phyloP scores from a whole-genome alignment of 805 yeast genomes.

The Clavispora fructus region DNA sequence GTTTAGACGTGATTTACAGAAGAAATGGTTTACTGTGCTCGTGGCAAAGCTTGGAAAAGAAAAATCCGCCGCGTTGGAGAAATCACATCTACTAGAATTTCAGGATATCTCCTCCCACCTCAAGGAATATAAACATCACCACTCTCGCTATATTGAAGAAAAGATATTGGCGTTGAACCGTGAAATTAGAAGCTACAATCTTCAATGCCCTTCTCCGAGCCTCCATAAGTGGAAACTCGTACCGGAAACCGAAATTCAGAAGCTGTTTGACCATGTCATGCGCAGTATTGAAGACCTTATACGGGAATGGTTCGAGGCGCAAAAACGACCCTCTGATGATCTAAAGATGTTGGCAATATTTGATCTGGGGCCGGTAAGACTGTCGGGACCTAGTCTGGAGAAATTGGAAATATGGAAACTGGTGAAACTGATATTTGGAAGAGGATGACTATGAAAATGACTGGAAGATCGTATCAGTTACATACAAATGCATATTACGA shows the following conservation, averaged over 20 bases:
- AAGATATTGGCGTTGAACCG: conserved; percentile 11
- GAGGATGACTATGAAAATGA: background rate
- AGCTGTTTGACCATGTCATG: conserved; percentile 15
- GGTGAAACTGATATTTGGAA: conserved; percentile 5
- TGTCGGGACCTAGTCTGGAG: conserved; percentile 1
- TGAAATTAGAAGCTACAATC: conserved; percentile 30
- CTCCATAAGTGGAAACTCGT: conserved; percentile 35
- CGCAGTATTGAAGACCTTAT: conserved; percentile 2
- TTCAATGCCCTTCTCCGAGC: conserved; percentile 33
- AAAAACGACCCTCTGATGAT: background rate
- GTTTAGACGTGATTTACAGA: conserved; percentile 43
- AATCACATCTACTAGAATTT: background rate
- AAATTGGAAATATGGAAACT: conserved; percentile 10
- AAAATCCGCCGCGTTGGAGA: background rate
- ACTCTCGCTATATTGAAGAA: conserved; percentile 6
- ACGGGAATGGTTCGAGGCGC: background rate
- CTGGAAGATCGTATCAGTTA: too few relatives aligned
- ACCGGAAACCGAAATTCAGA: conserved; percentile 21
- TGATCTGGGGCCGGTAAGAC: background rate
- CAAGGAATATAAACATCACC: background rate
- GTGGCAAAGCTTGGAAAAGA: conserved; percentile 10
- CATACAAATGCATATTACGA: too few relatives aligned
- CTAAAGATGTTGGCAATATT: background rate
- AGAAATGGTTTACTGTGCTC: conserved; percentile 33
- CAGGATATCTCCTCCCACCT: background rate